phyloP scores from a whole-genome alignment of 257 asterid genomes.

The Echites panduratus region DNA sequence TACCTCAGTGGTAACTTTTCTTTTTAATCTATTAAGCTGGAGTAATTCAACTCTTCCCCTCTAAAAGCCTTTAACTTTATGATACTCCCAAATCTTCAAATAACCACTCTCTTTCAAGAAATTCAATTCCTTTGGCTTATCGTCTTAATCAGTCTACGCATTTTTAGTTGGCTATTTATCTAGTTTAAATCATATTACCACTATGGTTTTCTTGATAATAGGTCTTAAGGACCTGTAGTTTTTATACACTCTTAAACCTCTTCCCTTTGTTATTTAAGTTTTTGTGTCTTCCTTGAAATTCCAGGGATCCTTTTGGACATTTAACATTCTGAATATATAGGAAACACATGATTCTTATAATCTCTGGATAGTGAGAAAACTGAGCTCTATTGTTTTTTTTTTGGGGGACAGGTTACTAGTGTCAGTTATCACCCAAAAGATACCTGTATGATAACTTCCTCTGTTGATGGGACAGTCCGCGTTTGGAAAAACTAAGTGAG shows the following conservation, averaged over 20 bases:
- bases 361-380: not conserved
- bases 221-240: not conserved
- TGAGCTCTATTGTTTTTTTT: slow-evolving; percentile 1
- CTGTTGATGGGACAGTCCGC: slow-evolving; percentile 81
- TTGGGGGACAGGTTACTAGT: slow-evolving; percentile 79
- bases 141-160: not conserved
- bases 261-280: not conserved
- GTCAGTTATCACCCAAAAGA: slow-evolving; percentile 93
- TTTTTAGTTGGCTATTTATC: not conserved
- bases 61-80: not conserved
- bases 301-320: not conserved
- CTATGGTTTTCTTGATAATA: not conserved
- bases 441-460: slow-evolving; percentile 76
- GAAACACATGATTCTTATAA: not conserved
- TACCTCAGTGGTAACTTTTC: slow-evolving; percentile 71
- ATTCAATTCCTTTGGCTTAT: not conserved
- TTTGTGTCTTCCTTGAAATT: not conserved
- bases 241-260: not conserved
- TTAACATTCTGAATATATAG: not conserved
- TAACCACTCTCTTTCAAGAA: not conserved
- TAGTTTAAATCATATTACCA: not conserved
- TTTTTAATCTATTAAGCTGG: not conserved
- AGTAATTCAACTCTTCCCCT: not conserved
- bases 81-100: not conserved
- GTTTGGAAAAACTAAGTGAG: slow-evolving; percentile 75